phyloP scores from a whole-genome alignment of 441 rosid genomes.

The Omphalea diandra region DNA sequence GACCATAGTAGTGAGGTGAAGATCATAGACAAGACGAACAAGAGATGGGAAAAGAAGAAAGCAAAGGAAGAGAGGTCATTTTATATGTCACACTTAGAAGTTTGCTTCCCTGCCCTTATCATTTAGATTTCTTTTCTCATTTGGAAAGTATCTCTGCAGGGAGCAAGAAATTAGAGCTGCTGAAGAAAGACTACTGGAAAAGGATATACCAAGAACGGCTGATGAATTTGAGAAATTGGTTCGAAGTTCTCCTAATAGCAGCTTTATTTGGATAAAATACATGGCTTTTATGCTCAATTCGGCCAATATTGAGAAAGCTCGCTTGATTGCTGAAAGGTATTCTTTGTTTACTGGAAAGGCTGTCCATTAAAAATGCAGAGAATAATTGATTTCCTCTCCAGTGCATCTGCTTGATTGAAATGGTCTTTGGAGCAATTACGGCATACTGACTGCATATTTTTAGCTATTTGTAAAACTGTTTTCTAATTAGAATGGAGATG shows the following conservation, averaged over 20 bases:
- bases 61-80: slow-evolving; percentile 76
- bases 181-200: slow-evolving; percentile 83
- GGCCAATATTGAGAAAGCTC: slow-evolving; percentile 90
- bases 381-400: neutral
- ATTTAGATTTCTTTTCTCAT: neutral
- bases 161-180: slow-evolving; percentile 90
- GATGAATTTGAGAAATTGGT: slow-evolving; percentile 94
- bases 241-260: slow-evolving; percentile 92
- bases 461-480: neutral
- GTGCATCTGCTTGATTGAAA: neutral
- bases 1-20: slow-evolving; percentile 31
- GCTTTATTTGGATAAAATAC: slow-evolving; percentile 92
- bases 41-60: slow-evolving; percentile 54
- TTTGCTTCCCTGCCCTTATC: slow-evolving; percentile 2
- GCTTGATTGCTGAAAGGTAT: slow-evolving; percentile 96
- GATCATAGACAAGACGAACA: slow-evolving; percentile 45
- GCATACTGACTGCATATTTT: neutral
- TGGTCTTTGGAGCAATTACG: neutral
- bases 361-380: neutral
- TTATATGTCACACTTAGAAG: neutral
- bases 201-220: slow-evolving; percentile 75
- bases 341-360: neutral
- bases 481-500: neutral
- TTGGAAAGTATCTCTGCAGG: slow-evolving; percentile 45
- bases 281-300: slow-evolving; percentile 80